A percentile compares a stretch with the other conserved stretches of the same genome.
phyloP scores from a whole-genome alignment of 306 rosid species.

The Prinsepia uniflora region DNA sequence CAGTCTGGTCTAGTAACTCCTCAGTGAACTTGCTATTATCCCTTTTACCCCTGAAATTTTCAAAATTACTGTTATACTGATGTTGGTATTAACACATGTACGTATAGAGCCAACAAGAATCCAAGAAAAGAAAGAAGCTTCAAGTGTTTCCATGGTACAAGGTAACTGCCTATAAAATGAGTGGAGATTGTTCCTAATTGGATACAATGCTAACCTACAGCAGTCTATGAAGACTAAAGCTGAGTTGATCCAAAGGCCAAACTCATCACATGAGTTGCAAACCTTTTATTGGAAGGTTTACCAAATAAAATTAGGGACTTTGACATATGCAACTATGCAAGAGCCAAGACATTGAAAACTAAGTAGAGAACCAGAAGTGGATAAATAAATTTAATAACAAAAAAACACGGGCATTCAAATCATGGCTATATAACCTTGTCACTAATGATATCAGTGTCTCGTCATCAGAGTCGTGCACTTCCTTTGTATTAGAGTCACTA shows the following conservation, averaged over 20 bases:
- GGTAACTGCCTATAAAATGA: too few species aligned
- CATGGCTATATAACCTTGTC: constrained; percentile 41
- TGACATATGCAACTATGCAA: neutral
- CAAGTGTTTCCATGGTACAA: too few species aligned
- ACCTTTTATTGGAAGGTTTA: neutral
- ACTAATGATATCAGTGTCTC: constrained; percentile 60
- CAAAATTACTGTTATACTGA: neutral
- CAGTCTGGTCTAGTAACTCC: constrained; percentile 27
- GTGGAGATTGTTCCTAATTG: too few species aligned
- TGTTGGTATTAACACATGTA: neutral
- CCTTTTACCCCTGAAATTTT: constrained; percentile 39
- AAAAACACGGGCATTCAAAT: neutral
- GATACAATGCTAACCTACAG: too few species aligned
- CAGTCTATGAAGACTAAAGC: too few species aligned
- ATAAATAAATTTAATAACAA: neutral
- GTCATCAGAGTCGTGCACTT: constrained; percentile 53
- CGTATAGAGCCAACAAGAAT: constrained; percentile 5
- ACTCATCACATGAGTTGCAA: neutral
- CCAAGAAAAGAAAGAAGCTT: neutral
- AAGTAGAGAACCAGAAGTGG: neutral
- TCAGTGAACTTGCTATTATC: constrained; percentile 17
- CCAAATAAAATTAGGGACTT: neutral
- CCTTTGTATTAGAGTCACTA: constrained; percentile 28
- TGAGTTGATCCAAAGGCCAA: neutral
- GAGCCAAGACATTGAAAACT: neutral